These are phyloP conservation scores for Sugiyamaella valdiviana DNA, from an alignment of 805 yeast species.

Conservation along the genomic window DNA sequence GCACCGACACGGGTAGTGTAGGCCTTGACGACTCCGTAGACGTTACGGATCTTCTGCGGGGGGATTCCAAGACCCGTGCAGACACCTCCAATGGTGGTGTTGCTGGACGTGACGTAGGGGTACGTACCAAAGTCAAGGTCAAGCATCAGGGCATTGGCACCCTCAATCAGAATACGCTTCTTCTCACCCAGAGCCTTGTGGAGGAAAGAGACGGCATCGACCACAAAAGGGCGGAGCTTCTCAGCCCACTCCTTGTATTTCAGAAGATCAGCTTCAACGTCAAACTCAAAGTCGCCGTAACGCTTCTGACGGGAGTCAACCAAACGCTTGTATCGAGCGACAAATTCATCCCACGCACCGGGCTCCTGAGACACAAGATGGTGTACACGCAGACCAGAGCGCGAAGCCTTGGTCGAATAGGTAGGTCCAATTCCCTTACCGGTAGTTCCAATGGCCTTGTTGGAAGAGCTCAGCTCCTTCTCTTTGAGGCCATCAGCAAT, in stretches of 20 bases:
- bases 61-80: conserved; percentile 94
- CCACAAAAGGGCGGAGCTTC: conserved; percentile 78
- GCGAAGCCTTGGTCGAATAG: conserved; percentile 90
- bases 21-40: conserved; percentile 96
- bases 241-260: conserved; percentile 72
- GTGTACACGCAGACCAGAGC: conserved; percentile 96
- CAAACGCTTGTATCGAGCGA: conserved; percentile 65
- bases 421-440: conserved; percentile 99
- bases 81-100: conserved; percentile 97
- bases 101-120: conserved; percentile 93
- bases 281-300: conserved; percentile 90
- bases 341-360: conserved; percentile 90
- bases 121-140: conserved; percentile 97
- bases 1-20: conserved; percentile 99
- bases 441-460: conserved; percentile 92
- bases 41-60: conserved; percentile 72
- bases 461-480: conserved; percentile 72
- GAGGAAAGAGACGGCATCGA: conserved; percentile 78
- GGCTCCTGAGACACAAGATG: conserved; percentile 87
- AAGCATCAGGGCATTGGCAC: conserved; percentile 97
- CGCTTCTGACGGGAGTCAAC: conserved; percentile 78
- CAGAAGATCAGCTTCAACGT: conserved; percentile 70
- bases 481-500: conserved; percentile 93
- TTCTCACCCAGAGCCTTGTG: conserved; percentile 66
- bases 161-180: conserved; percentile 89